phyloP scores from a whole-genome alignment of 2,329 filamentous ascomycete genomes.

The Cladophialophora chaetospira region DNA sequence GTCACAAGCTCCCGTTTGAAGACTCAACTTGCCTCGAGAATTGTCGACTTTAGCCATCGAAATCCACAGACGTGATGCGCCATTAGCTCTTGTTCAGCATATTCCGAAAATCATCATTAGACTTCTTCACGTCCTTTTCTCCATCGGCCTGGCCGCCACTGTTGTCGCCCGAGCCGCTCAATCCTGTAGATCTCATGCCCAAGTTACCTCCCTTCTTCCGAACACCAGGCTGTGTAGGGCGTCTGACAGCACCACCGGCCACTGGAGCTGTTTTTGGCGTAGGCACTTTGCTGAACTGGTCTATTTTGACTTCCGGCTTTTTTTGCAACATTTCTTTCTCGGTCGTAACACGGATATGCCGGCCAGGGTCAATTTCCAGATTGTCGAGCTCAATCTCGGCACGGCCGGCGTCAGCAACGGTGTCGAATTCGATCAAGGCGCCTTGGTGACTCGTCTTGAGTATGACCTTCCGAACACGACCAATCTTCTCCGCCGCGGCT shows the following conservation, averaged over 20 bases:
- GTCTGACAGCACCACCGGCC: conserved; percentile 43
- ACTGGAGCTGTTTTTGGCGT: conserved; percentile 37
- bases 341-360: conserved; percentile 51
- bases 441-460: conserved; percentile 81
- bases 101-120: conserved; percentile 59
- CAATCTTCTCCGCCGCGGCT: conserved; percentile 69
- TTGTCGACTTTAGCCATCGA: no score
- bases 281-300: conserved; percentile 44
- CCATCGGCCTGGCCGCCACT: not conserved
- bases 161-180: conserved; percentile 25
- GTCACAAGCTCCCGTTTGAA: conserved; percentile 1
- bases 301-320: conserved; percentile 44
- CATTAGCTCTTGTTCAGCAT: conserved; percentile 22
- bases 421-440: conserved; percentile 79
- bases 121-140: conserved; percentile 44
- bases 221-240: conserved; percentile 49
- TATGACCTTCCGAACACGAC: conserved; percentile 72
- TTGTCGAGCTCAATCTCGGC: conserved; percentile 50
- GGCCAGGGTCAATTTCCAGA: conserved; percentile 47
- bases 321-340: conserved; percentile 54
- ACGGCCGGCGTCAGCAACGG: conserved; percentile 69
- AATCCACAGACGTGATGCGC: no score
- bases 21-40: no score
- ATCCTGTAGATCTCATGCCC: conserved; percentile 18
- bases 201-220: conserved; percentile 31